Evolutionary conservation across 441 rosid species (phyloP), one percentile per base, ranked within the genome.

Genomic region (Bruguiera hainesii): DNA sequence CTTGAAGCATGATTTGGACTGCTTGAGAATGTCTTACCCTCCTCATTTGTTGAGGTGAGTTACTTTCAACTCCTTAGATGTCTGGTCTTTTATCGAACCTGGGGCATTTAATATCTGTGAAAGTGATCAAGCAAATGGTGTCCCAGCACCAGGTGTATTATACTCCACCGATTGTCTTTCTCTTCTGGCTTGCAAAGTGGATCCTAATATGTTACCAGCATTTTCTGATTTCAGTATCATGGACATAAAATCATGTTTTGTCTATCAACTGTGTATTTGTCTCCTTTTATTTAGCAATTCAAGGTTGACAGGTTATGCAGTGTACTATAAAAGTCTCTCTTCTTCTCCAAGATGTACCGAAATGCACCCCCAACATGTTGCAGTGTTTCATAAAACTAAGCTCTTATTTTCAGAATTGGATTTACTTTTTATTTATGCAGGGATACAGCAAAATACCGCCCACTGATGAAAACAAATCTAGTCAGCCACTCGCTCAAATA

Each of bases 401-500:
- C 23, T 20, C 61, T 26, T 60, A 23, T 58, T 42, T 52, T 21
- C 23, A 61, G 31, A 9, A 42, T 52, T 29, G 61, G 31, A 10
- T 21, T 60, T 30, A 39, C 16, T 35, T 59, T 60, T 28, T 70
- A 29, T 42, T 60, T 29, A 42, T 74, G 74, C 81, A 89, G 97
- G 88, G 96, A 91, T 80, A 91, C 93, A 46, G 84, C 96, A 69
- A 86, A 72, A 70, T 91, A 91, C 64, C 77, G 53, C 50, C 97
- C 97, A 4, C 71, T 91, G 79, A 74, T 82, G 90, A 91, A 85
- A 81, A 85, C 97, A 23, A 89, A 86, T 78, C 78, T 79, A 63
- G 83, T 83, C 48, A 87, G 96, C 90, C 85, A 89, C 80, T 89
- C 93, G 7, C 90, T 91, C 66, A 89, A 73, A 83, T 84, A 82